A percentile compares a stretch with the other conserved stretches of the same genome.
These are phyloP conservation scores for Collybia mongolica DNA, from an alignment of 768 basidiomycete genomes.

Conservation along the genomic window DNA sequence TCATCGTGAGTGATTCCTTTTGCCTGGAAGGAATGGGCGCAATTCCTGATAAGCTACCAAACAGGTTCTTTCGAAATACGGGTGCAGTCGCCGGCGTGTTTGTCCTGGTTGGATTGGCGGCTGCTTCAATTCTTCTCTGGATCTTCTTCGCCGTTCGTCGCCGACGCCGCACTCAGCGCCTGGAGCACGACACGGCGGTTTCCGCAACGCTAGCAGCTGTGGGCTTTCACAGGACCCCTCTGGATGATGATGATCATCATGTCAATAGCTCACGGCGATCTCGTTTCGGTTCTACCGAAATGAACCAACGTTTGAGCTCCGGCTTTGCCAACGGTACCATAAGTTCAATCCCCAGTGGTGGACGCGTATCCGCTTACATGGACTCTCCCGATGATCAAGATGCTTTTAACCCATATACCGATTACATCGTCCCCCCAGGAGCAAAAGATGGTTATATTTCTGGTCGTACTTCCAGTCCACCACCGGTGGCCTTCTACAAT, in stretches of 20 bases:
- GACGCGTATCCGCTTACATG: slow-evolving; percentile 34
- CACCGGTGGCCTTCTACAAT: slow-evolving; percentile 30
- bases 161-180: slow-evolving; percentile 53
- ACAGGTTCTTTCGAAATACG: slow-evolving; percentile 82
- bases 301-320: slow-evolving; percentile 42
- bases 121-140: slow-evolving; percentile 65
- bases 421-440: slow-evolving; percentile 32
- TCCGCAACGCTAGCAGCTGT: slow-evolving; percentile 73
- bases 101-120: slow-evolving; percentile 83
- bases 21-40: background rate
- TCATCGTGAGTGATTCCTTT: slow-evolving; percentile 47
- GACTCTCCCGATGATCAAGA: slow-evolving; percentile 34
- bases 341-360: slow-evolving; percentile 25
- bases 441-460: slow-evolving; percentile 40
- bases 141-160: slow-evolving; percentile 70
- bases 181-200: slow-evolving; percentile 72
- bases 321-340: slow-evolving; percentile 18
- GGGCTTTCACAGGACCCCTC: slow-evolving; percentile 62
- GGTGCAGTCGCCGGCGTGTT: slow-evolving; percentile 94
- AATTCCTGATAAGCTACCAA: background rate
- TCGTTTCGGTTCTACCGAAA: slow-evolving; percentile 30
- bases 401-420: slow-evolving; percentile 54
- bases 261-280: slow-evolving; percentile 19
- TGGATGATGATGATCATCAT: slow-evolving; percentile 56
- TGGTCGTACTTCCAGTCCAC: slow-evolving; percentile 46